Evolutionary conservation across 768 basidiomycete species (phyloP).

Genomic region (Mycena kentingensis): DNA sequence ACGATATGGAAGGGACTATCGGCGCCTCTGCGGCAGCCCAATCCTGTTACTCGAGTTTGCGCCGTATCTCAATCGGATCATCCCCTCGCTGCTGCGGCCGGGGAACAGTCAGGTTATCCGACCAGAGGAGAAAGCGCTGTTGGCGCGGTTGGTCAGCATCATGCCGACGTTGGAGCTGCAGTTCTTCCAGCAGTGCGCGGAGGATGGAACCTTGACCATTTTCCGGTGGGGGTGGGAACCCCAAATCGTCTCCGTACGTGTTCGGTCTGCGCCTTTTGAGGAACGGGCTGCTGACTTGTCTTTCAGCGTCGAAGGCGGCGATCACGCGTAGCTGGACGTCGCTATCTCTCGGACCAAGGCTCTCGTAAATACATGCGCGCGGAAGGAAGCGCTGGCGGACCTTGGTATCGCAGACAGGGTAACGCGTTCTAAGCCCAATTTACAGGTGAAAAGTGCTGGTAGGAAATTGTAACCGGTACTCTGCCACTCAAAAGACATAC

Average conservation of each 20-base stretch:
- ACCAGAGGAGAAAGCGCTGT: conserved; percentile 71
- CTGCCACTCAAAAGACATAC: too few relatives aligned
- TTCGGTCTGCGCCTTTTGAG: too few relatives aligned
- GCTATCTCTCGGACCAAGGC: conserved; percentile 14
- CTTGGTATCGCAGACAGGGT: conserved; percentile 67
- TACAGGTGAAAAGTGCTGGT: too few relatives aligned
- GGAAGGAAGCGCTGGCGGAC: conserved; percentile 38
- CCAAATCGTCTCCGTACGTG: conserved; percentile 29
- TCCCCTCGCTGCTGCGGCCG: conserved; percentile 90
- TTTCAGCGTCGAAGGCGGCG: conserved; percentile 18
- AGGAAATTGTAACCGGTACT: too few relatives aligned
- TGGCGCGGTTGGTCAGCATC: conserved; percentile 83
- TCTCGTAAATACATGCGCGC: conserved; percentile 47
- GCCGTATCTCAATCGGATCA: conserved; percentile 90
- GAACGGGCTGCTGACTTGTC: not conserved
- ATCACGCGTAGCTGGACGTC: conserved; percentile 13
- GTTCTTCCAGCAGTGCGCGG: conserved; percentile 85
- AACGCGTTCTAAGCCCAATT: too few relatives aligned
- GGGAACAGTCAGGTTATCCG: conserved; percentile 94
- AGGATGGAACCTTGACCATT: conserved; percentile 83
- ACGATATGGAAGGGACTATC: conserved; percentile 56
- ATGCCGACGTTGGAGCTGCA: conserved; percentile 86
- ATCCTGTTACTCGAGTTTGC: conserved; percentile 79
- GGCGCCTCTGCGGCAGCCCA: conserved; percentile 66
- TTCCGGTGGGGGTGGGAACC: conserved; percentile 30